These are phyloP conservation scores for Colletotrichum sansevieriae DNA, from an alignment of 2,329 filamentous ascomycete genomes.

Conservation along the genomic window DNA sequence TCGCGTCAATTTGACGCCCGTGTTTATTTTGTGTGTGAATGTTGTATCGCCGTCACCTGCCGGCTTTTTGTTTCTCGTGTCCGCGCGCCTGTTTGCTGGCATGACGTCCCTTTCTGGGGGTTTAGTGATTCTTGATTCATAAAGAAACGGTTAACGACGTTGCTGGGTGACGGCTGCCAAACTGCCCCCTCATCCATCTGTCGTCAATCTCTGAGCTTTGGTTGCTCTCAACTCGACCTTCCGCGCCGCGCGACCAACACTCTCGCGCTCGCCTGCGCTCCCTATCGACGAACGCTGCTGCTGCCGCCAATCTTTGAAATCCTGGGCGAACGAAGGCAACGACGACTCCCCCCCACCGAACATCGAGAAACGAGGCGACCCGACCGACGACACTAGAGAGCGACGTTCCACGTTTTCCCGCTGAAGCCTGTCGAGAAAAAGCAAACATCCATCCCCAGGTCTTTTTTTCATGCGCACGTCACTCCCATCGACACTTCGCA, in stretches of 20 bases:
- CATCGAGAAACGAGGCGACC: not conserved
- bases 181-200: constrained; percentile 21
- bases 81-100: constrained; percentile 10
- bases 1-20: constrained; percentile 4
- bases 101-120: constrained; percentile 26
- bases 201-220: no score
- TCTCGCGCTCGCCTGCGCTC: constrained; percentile 2
- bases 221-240: not conserved
- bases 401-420: constrained; percentile 9
- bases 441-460: constrained; percentile 13
- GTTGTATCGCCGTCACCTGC: not conserved
- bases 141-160: constrained; percentile 23
- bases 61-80: not conserved
- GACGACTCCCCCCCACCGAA: no score
- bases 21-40: not conserved
- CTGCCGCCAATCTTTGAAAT: not conserved
- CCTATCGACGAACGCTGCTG: not conserved
- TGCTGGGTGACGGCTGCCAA: constrained; percentile 35
- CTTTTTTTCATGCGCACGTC: constrained; percentile 8
- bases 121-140: constrained; percentile 31
- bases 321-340: constrained; percentile 25
- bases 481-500: not conserved
- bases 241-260: not conserved
- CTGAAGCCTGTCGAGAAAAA: constrained; percentile 36
- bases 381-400: no score